Evolutionary conservation across 768 basidiomycete species (phyloP), one percentile per base, ranked within the genome.

Genomic region (Cystoderma amianthinum): DNA sequence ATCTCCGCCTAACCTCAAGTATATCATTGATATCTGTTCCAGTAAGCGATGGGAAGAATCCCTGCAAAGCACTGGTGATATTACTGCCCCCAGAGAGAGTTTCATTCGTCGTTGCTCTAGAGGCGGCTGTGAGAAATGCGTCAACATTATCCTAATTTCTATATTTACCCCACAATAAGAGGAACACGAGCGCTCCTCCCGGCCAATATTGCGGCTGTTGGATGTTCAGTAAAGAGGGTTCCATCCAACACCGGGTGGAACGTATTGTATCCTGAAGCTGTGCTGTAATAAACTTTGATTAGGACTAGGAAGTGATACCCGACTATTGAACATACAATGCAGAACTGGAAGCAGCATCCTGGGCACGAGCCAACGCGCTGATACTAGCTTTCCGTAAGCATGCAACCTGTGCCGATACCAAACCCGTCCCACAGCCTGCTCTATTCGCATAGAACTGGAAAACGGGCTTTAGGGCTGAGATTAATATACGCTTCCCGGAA

Each of bases 231-330:
- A 44, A 83, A 58, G 5, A 75, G 44, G 34, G 66, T 64, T 1
- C 72, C 72, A 47, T 82, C 82, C 5, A 82, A 34, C 7, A 80
- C 74, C 3, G 78, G 78, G 32, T 60, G 60, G 62, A 78, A 83
- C 1, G 41, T 25, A 15, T 67, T 64, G 48, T 76, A 83, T 7
- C 56, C 56, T 5, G 64, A 57, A 1, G 60, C 69, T 12, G 48
- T 60, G 48, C 68, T 69, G 30, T 13, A 19, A 36, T 39, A 45
- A 18, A 39, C 32, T 6, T 34, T 7, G 4, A 7, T 23, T 11
- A 40, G 7, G 39, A 22, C 9, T 12, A 16, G 22, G 23, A 32
- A 17, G n/a, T 10, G 12, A 28, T 36, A n/a, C n/a, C n/a, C n/a
- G n/a, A n/a, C n/a, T n/a, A n/a, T n/a, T n/a, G 23, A 6, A 18